Conservation (phyloP, 208 protist species). For the Trypanosoma rangeli region DNA sequence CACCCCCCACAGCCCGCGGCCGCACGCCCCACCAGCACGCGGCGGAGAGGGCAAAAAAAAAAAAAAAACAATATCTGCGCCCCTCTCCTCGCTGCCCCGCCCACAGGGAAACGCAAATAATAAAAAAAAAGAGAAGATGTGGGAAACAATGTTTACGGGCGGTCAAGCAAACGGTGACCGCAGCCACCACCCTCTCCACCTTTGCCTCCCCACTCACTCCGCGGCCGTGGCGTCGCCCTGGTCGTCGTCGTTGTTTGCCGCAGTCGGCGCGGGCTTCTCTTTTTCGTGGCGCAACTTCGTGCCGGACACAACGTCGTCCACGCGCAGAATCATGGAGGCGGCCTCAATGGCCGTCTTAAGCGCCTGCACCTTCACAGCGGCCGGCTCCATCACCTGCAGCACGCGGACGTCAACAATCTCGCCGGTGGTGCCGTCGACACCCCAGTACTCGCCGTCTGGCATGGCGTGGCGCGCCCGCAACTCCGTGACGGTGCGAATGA, state of each 20-base stretch:
- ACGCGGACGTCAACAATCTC: slow-evolving; percentile 95
- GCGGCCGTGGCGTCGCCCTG: slow-evolving; percentile 45
- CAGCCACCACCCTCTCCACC: neutral
- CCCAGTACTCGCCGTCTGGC: slow-evolving; percentile 91
- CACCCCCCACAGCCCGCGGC: neutral
- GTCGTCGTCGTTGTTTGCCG: slow-evolving; percentile 56
- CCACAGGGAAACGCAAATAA: neutral
- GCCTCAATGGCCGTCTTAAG: slow-evolving; percentile 99
- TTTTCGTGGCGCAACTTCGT: slow-evolving; percentile 83
- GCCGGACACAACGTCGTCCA: slow-evolving; percentile 99
- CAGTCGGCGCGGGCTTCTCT: slow-evolving; percentile 31
- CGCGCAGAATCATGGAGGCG: slow-evolving; percentile 97
- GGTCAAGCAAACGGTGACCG: neutral
- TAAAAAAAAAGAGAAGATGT: neutral
- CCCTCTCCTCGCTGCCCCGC: too few species aligned
- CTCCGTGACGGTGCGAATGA: slow-evolving; percentile 98
- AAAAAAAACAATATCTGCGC: too few species aligned
- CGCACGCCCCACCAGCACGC: too few species aligned
- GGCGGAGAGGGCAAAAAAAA: too few species aligned
- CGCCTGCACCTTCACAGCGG: slow-evolving; percentile 97
- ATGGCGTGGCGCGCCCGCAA: slow-evolving; percentile 94
- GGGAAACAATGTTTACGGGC: too few species aligned
- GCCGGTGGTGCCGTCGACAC: slow-evolving; percentile 97
- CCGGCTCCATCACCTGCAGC: slow-evolving; percentile 98
- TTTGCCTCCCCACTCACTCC: slow-evolving; percentile 1